These are phyloP conservation scores for Ophidiomyces ophidiicola DNA, from an alignment of 2,329 filamentous ascomycete species.

Conservation along the genomic window DNA sequence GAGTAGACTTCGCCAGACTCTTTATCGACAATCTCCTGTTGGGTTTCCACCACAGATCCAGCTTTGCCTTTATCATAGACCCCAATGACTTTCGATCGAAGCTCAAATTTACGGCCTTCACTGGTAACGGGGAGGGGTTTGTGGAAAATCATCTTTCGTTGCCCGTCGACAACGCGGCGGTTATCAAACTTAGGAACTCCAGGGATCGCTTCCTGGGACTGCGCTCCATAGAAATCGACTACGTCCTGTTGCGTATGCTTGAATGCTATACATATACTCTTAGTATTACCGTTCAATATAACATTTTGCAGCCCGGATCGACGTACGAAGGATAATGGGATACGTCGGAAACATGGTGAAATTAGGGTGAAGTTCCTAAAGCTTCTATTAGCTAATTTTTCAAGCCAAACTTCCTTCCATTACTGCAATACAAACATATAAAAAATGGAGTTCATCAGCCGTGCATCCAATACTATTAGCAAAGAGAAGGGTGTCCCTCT, in stretches of 20 bases:
- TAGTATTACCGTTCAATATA: slow-evolving; percentile 24
- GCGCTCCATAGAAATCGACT: slow-evolving; percentile 68
- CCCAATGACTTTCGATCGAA: slow-evolving; percentile 64
- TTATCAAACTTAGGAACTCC: slow-evolving; percentile 65
- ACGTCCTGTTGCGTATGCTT: slow-evolving; percentile 65
- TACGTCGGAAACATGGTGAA: slow-evolving; percentile 87
- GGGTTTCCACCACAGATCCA: slow-evolving; percentile 67
- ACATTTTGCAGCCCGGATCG: background rate
- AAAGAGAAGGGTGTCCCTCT: slow-evolving; percentile 80
- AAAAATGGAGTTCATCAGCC: slow-evolving; percentile 79
- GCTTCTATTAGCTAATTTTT: background rate
- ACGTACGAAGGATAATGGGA: slow-evolving; percentile 61
- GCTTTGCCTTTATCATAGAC: slow-evolving; percentile 85
- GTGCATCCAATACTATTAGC: slow-evolving; percentile 78
- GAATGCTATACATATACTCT: slow-evolving; percentile 44
- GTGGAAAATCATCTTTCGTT: slow-evolving; percentile 65
- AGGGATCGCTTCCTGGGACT: slow-evolving; percentile 56
- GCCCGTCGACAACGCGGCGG: slow-evolving; percentile 65
- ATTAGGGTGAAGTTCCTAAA: slow-evolving; percentile 70
- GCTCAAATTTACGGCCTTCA: slow-evolving; percentile 60
- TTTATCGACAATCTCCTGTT: slow-evolving; percentile 63
- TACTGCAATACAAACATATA: slow-evolving; percentile 55
- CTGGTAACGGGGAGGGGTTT: slow-evolving; percentile 63
- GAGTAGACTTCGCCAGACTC: slow-evolving; percentile 58
- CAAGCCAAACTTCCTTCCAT: background rate